Evolutionary conservation across 106 monocot species (phyloP).

Genomic region (Allium cepa): DNA sequence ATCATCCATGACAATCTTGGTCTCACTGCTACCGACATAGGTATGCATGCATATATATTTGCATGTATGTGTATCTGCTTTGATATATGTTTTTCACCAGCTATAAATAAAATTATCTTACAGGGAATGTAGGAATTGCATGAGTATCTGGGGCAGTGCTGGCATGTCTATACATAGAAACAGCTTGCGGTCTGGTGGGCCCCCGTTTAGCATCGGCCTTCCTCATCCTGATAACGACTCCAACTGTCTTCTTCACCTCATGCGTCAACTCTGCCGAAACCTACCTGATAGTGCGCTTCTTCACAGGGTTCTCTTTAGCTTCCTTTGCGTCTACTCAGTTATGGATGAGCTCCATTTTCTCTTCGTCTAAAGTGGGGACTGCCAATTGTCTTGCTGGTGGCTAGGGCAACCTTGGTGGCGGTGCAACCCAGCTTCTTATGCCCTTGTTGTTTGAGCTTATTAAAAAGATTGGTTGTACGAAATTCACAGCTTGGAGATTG

Average conservation of each 20-base stretch:
- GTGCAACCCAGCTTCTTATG: too few species aligned
- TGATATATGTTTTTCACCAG: conserved; percentile 27
- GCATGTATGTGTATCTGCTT: conserved; percentile 19
- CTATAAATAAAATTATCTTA: conserved; percentile 47
- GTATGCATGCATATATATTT: conserved; percentile 33
- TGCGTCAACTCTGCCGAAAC: conserved; percentile 17
- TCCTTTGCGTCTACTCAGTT: too few species aligned
- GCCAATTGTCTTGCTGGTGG: too few species aligned
- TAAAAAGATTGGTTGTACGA: not conserved
- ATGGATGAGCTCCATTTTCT: too few species aligned
- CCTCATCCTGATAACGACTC: conserved; percentile 20
- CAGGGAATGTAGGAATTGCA: conserved; percentile 14
- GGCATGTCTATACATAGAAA: too few species aligned
- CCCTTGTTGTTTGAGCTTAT: too few species aligned
- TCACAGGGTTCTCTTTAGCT: conserved; percentile 10
- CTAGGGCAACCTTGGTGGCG: too few species aligned
- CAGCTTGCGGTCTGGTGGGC: too few species aligned
- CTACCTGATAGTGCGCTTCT: conserved; percentile 40
- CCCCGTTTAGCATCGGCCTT: not conserved
- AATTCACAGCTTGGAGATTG: not conserved
- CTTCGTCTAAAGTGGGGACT: too few species aligned
- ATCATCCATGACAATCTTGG: conserved; percentile 88
- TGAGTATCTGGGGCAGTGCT: too few species aligned
- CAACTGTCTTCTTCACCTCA: conserved; percentile 26
- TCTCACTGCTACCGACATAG: conserved; percentile 41